Percentiles rank a stretch among this genome's conserved stretches.
These are phyloP conservation scores for Mucor saturninus DNA, from an alignment of 371 early-diverging fungal genomes.

Conservation along the genomic window DNA sequence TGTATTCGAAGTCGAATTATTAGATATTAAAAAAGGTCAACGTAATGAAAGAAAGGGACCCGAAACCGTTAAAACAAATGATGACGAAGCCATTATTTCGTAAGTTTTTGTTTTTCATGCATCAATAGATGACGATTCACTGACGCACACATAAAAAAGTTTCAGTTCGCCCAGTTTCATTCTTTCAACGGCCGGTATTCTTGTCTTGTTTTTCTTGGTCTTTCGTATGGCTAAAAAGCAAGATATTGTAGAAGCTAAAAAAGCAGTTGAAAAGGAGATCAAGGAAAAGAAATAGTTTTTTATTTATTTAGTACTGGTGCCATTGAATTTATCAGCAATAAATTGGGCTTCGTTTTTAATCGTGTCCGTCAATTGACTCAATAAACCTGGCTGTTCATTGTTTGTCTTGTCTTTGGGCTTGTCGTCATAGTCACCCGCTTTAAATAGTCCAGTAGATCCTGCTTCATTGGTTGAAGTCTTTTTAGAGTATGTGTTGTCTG, in stretches of 20 bases:
- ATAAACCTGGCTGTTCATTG: slow-evolving; percentile 6
- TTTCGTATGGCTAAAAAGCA: slow-evolving; percentile 27
- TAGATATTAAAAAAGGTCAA: slow-evolving; percentile 55
- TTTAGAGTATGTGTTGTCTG: slow-evolving; percentile 38
- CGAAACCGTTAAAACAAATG: not conserved
- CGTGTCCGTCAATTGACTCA: slow-evolving; percentile 8
- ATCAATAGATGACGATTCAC: not conserved
- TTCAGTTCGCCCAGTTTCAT: slow-evolving; percentile 35
- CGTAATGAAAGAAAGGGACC: not conserved
- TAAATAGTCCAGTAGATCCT: slow-evolving; percentile 29
- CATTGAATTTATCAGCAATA: slow-evolving; percentile 9
- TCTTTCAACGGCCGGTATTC: slow-evolving; percentile 25
- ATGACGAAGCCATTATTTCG: slow-evolving; percentile 9
- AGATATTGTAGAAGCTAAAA: slow-evolving; percentile 18
- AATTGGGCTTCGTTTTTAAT: slow-evolving; percentile 13
- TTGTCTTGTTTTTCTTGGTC: slow-evolving; percentile 27
- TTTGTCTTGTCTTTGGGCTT: not conserved
- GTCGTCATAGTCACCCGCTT: slow-evolving; percentile 49
- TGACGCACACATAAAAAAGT: not conserved
- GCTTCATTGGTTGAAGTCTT: slow-evolving; percentile 8
- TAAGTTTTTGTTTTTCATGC: slow-evolving; percentile 2
- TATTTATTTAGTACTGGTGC: slow-evolving; percentile 7
- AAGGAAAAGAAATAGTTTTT: slow-evolving; percentile 18
- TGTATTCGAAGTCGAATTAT: slow-evolving; percentile 71
- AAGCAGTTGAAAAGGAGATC: slow-evolving; percentile 1